These are phyloP conservation scores for Coriaria nepalensis DNA, from an alignment of 306 rosid species.

Conservation along the genomic window DNA sequence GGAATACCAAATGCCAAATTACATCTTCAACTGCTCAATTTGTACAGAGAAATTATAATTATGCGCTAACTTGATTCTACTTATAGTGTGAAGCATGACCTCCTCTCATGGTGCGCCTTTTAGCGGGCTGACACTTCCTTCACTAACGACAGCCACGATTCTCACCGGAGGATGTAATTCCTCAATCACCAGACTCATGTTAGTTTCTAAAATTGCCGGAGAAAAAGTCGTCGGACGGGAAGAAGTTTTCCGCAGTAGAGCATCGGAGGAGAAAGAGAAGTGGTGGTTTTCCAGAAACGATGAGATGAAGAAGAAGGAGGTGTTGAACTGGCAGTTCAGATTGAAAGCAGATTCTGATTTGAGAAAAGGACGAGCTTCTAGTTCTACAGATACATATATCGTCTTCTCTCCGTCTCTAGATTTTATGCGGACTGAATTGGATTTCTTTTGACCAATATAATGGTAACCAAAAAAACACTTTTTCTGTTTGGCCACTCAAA, in stretches of 20 bases:
- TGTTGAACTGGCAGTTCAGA: constrained; percentile 8
- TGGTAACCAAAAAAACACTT: too few relatives aligned
- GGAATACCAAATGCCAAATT: too few relatives aligned
- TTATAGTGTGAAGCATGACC: constrained; percentile 78
- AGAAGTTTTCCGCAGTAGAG: background rate
- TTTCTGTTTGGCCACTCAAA: too few relatives aligned
- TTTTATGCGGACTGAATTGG: too few relatives aligned
- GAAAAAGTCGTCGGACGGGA: constrained; percentile 9
- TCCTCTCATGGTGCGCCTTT: constrained; percentile 56
- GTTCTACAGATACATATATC: background rate
- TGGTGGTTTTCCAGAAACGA: constrained; percentile 3
- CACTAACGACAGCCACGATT: constrained; percentile 51
- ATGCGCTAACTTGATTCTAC: background rate
- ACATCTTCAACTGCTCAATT: too few relatives aligned
- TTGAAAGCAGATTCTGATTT: constrained; percentile 1
- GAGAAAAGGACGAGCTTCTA: background rate
- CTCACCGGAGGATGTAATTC: constrained; percentile 32
- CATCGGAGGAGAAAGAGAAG: constrained; percentile 2
- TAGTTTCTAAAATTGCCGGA: constrained; percentile 17
- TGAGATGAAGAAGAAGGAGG: constrained; percentile 7
- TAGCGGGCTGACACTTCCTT: constrained; percentile 58
- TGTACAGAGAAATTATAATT: too few relatives aligned
- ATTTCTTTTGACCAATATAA: too few relatives aligned
- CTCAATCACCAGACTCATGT: constrained; percentile 4
- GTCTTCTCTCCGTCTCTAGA: too few relatives aligned